Evolutionary conservation across 2,329 filamentous ascomycete species (phyloP), one percentile per base, ranked within the genome.

Genomic region (Xylariaceae sp.): DNA sequence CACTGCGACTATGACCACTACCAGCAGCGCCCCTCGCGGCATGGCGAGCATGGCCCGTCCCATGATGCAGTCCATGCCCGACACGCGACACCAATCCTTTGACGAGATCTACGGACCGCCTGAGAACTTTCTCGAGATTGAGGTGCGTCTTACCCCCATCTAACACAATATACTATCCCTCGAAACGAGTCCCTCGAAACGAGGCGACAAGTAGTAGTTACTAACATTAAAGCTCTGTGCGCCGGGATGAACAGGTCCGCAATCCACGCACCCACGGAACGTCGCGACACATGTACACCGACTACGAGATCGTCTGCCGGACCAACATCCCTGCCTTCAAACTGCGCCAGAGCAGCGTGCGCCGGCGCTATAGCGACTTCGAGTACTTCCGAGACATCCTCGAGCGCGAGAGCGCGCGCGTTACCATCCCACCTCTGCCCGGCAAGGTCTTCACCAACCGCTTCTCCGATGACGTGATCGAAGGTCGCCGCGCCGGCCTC

Each of bases 321-420:
- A 99, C 94, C 74, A 99, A 99, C 76, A 99, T 99, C 70, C 94
- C 94, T 55, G 91, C 94, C 65, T 99, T 99, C 82, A 97, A 97
- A 78, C 85, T 96, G 65, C 90, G 91, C 63, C 83, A 88, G 70
- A 91, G 86, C 61, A 84, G 85, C 64, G 94, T 99, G 59, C 90
- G 91, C 64, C 86, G 94, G 60, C 89, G 94, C 50, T 99, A 99
- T 78, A 94, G 88, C 54, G 94, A 99, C 73, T 99, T 99, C 72
- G 94, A 99, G 76, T 92, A 96, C 76, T 99, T 99, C 73, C 89
- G 94, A 70, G 94, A 99, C 73, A 95, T 97, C 61, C 83, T 99
- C 57, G 94, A 99, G 81, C 86, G 94, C 64, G 94, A 99, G 76
- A 89, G 84, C 65, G 91, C 91, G 55, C 84, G 92, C 62, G 94